Base-by-base conservation (phyloP, 2,329 filamentous ascomycete species). In the Lasiodiplodia sp. region DNA sequence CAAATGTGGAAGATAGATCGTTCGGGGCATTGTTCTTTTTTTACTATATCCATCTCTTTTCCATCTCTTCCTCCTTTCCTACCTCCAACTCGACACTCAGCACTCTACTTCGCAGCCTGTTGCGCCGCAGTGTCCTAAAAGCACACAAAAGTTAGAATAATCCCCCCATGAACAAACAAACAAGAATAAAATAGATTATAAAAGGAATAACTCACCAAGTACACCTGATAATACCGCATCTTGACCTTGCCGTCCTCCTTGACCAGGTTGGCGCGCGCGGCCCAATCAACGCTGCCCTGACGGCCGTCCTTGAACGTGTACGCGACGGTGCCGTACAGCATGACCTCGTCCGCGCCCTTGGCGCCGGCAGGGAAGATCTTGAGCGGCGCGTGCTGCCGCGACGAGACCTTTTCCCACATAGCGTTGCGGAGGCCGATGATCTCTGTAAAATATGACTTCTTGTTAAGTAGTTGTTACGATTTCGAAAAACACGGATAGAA, bases 211-310 rank as follows among this genome's bases (percentile, higher is more conserved):
- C 83, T 78, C 70, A 86, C 85, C 72, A 87, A 70, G 73, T 86
- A 87, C 6, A 87, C 84, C 74, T 87, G 85, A 74, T 87, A 87
- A 70, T 83, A 85, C 37, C 80, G 77, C 79, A 87, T 81, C 76
- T 82, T 87, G 74, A 88, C 84, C 71, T 82, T 83, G 4, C 84
- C 87, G 56, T 85, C 83, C 55, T 80, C 79, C 6, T 85, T 83
- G 34, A 82, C 77, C 55, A 90, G 81, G 66, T 85, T 80, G 4
- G 85, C 87, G 70, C 85, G 79, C 64, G 82, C 87, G 21, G 85
- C 84, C 87, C 87, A 89, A 12, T 87, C 85, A 4, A 87, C 75
- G 2, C 73, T 73, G 3, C 77, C 77, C 63, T 80, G 78, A 34
- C 79, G 80, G 18, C 85, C 86, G 72, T 84, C 83, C 73, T 86